A percentile compares a stretch with the other conserved stretches of the same genome.
phyloP scores from a whole-genome alignment of 1,139 yeast species.

The Arxiozyma bovina region DNA sequence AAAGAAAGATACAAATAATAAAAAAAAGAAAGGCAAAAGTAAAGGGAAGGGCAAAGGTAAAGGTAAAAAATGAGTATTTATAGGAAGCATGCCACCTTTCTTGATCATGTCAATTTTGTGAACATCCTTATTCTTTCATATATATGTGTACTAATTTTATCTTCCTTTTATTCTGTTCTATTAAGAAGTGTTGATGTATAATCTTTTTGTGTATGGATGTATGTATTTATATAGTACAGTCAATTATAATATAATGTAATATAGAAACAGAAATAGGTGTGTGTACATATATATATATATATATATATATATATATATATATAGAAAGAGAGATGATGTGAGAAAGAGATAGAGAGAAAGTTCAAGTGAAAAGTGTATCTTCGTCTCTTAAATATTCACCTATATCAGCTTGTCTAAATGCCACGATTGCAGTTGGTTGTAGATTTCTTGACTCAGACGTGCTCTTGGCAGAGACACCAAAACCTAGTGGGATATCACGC shows the following conservation, averaged over 20 bases:
- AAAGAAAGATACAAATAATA: slow-evolving; percentile 34
- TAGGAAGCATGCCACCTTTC: background rate
- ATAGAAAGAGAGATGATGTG: no score
- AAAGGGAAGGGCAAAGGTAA: slow-evolving; percentile 22
- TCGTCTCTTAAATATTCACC: slow-evolving; percentile 98
- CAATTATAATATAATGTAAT: background rate
- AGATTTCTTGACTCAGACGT: slow-evolving; percentile 81
- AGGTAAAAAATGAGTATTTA: slow-evolving; percentile 25
- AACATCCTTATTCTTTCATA: background rate
- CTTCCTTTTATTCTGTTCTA: background rate
- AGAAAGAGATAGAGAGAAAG: background rate
- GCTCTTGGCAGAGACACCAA: slow-evolving; percentile 89
- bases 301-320: background rate
- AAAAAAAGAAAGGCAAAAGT: slow-evolving; percentile 32
- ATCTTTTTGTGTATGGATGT: background rate
- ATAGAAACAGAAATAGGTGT: background rate
- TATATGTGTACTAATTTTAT: background rate
- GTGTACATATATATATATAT: no score
- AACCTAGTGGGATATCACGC: slow-evolving; percentile 90
- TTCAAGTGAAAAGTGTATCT: slow-evolving; percentile 80
- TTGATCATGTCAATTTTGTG: background rate
- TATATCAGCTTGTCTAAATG: slow-evolving; percentile 94
- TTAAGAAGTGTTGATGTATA: background rate
- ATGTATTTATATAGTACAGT: background rate
- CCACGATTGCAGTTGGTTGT: slow-evolving; percentile 90